Base-by-base conservation (phyloP, 2,329 filamentous ascomycete genomes). In the Venturia nashicola region DNA sequence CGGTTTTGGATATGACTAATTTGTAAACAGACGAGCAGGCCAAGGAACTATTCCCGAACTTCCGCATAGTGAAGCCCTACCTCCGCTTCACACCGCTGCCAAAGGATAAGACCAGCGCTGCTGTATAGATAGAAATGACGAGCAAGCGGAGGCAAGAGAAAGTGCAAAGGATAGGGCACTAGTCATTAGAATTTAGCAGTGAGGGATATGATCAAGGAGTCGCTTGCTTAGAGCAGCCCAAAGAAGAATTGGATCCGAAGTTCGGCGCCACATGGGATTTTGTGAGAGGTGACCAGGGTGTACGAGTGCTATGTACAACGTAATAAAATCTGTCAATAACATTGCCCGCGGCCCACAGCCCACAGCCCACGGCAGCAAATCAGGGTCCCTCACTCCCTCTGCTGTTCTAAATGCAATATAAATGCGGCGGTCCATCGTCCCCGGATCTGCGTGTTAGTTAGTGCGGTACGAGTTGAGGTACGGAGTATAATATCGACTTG, bases 11-110 rank as follows among this genome's bases (percentile, higher is more conserved):
- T 27, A 34, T 57, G 51, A 57, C 51, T 57, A 36, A 57, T 9
- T 5, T 7, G 14, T 36, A 27, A 36, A 34, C 32, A 57, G 51
- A 79, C 69, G 81, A 83, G 65, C 76, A 83, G 70, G 83, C 82
- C 34, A 81, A 83, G 76, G 78, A 80, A 68, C 75, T 83, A 63
- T 86, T 83, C 76, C 82, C 83, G 12, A 77, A 85, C 67, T 79
- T 86, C 74, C 80, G 78, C 70, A 82, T 84, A 66, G 81, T 86
- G 66, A 85, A 84, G 79, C 83, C 83, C 51, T 85, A 85, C 76
- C 76, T 85, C 63, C 74, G 83, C 34, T 83, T 82, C 74, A 84
- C 82, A 59, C 81, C 82, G 66, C 77, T 85, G 62, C 78, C 82
- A 66, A 82, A 82, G 75, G 81, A 83, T 71, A 76, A 83, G 76